Evolutionary conservation across 352 stramenopile species (phyloP).

Genomic region (Globisporangium uncinulatum): DNA sequence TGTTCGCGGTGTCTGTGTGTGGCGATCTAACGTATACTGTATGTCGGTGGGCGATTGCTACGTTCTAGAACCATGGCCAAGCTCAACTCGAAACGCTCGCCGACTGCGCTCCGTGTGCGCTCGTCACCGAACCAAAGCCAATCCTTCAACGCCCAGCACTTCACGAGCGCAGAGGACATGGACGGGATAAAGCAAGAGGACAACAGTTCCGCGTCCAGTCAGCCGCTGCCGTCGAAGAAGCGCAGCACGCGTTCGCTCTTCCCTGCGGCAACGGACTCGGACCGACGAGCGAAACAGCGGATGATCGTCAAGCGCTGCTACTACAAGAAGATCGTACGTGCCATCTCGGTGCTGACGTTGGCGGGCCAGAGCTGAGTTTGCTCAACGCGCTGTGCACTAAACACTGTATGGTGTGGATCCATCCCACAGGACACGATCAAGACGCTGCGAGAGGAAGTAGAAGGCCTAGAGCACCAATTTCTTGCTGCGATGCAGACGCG

Average conservation of each 20-base stretch:
- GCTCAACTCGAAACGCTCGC: constrained; percentile 15
- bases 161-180: constrained; percentile 13
- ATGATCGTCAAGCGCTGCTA: constrained; percentile 71
- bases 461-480: constrained; percentile 32
- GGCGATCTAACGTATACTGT: background rate
- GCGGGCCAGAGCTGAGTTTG: too few species aligned
- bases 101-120: constrained; percentile 7
- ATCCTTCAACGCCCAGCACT: constrained; percentile 11
- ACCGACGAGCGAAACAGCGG: constrained; percentile 57
- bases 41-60: background rate
- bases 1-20: too few species aligned
- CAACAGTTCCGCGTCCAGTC: background rate
- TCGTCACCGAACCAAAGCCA: constrained; percentile 4
- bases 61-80: constrained; percentile 13
- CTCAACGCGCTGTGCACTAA: too few species aligned
- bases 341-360: background rate
- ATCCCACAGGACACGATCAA: constrained; percentile 62
- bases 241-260: constrained; percentile 42
- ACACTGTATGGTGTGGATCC: background rate
- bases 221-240: constrained; percentile 23
- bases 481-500: constrained; percentile 25
- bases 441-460: constrained; percentile 46
- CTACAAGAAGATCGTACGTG: constrained; percentile 78
- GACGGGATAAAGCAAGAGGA: constrained; percentile 13
- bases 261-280: constrained; percentile 33